Base-by-base conservation (phyloP, 2,329 filamentous ascomycete species). In the Pleurostoma richardsiae region DNA sequence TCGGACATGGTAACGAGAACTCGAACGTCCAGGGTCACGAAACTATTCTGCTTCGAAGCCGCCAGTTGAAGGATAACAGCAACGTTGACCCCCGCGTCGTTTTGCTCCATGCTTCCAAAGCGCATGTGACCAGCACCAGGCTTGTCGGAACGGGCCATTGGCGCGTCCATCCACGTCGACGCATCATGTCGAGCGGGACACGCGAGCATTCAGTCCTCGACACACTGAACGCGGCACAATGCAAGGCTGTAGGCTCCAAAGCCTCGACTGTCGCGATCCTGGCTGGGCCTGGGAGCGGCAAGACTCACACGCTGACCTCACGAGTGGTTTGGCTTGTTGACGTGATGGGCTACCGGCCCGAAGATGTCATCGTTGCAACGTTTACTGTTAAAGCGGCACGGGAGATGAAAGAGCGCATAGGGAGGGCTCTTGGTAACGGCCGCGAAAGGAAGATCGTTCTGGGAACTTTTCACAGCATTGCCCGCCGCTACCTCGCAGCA, bases 321-420 rank as follows among this genome's bases (percentile, higher is more conserved):
- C 86, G 94, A 52, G 90, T 96, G 48, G 91, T 91, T 56, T 95
- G 92, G 76, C 81, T 96, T 30, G 79, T 96, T 45, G 80, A 85
- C 43, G 75, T 86, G 57, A 71, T 81, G 56, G 81, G 84, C 39
- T 80, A 89, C 56, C 79, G 82, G 47, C 92, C 92, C 59, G 83
- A 87, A 70, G 90, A 96, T 69, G 83, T 97, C 58, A 84, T 99
- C 49, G 92, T 96, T 49, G 94, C 92, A 51, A 97, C 92, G 0
- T 99, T 99, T 62, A 99, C 94, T 2, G 90, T 96, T 64, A 97
- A 97, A 65, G 91, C 94, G 1, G 89, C 91, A 19, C 80, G 74
- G 19, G 92, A 97, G 70, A 99, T 99, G 92, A 90, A 90, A 59
- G 83, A 90, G 59, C 82, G 92, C 6, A 88, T 97, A 47, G 82